A percentile compares a stretch with the other conserved stretches of the same genome.
Evolutionary conservation across 768 basidiomycete species (phyloP).

Genomic region (Pisolithus albus): DNA sequence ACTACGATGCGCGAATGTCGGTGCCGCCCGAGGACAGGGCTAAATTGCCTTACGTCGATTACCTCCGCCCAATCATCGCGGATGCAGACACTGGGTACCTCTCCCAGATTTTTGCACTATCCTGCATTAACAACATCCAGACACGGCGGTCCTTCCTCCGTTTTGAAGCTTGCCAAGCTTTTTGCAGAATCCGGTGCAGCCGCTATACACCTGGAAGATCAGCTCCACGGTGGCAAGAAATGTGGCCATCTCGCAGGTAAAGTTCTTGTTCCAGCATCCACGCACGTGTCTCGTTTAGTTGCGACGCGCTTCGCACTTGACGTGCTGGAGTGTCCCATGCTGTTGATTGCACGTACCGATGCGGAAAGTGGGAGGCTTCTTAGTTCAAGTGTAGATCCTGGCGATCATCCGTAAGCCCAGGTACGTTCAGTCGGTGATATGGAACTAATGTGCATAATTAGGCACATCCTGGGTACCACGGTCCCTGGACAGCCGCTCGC

Average conservation of each 20-base stretch:
- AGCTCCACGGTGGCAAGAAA: constrained; percentile 93
- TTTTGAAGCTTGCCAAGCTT: constrained; percentile 90
- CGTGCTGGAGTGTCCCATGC: constrained; percentile 80
- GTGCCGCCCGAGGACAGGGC: constrained; percentile 55
- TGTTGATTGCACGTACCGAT: constrained; percentile 88
- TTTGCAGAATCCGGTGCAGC: constrained; percentile 94
- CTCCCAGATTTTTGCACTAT: background rate
- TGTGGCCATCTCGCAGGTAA: constrained; percentile 90
- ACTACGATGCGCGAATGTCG: constrained; percentile 79
- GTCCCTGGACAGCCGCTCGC: constrained; percentile 47
- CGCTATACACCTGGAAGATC: constrained; percentile 90
- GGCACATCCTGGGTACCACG: constrained; percentile 63
- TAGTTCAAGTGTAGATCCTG: constrained; percentile 73
- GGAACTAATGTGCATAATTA: constrained; percentile 15
- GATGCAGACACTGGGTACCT: constrained; percentile 90
- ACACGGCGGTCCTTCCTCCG: constrained; percentile 86
- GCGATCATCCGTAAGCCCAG: constrained; percentile 54
- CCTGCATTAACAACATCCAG: constrained; percentile 34
- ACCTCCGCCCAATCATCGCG: constrained; percentile 87
- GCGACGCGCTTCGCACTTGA: constrained; percentile 89
- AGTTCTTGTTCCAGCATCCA: constrained; percentile 85
- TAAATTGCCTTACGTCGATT: constrained; percentile 76
- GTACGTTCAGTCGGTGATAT: constrained; percentile 3
- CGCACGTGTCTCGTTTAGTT: constrained; percentile 78
- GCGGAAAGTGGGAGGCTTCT: constrained; percentile 82